A percentile compares a stretch with the other conserved stretches of the same genome.
phyloP scores from a whole-genome alignment of 495 filamentous ascomycete genomes.

The Aspergillus hancockii region DNA sequence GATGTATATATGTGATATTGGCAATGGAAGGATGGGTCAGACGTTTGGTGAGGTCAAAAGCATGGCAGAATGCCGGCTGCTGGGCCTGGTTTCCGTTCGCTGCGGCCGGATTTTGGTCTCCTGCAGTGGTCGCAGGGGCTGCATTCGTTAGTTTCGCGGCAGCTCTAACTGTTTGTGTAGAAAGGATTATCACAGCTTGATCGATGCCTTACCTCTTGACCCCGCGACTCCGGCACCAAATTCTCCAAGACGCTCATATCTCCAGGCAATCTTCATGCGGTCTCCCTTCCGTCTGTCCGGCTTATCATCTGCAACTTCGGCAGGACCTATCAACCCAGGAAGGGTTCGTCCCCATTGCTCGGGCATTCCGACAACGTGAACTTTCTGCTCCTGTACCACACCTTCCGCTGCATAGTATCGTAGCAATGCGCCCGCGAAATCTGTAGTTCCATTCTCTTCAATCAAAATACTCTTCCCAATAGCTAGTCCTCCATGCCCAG shows the following conservation, averaged over 20 bases:
- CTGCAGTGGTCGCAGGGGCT: constrained; percentile 28
- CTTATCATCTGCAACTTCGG: constrained; percentile 46
- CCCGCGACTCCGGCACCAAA: constrained; percentile 53
- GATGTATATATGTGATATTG: constrained; percentile 59
- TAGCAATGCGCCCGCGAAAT: constrained; percentile 83
- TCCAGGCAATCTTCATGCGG: constrained; percentile 98
- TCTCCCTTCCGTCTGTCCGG: constrained; percentile 52
- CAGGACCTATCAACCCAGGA: constrained; percentile 65
- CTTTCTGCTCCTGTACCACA: constrained; percentile 83
- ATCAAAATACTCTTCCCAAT: constrained; percentile 79
- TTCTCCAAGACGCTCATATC: constrained; percentile 84
- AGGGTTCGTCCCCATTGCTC: constrained; percentile 81
- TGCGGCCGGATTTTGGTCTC: constrained; percentile 27
- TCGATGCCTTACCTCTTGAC: constrained; percentile 50
- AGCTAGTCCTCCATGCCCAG: constrained; percentile 84
- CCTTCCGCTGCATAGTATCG: constrained; percentile 93
- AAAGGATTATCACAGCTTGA: constrained; percentile 17
- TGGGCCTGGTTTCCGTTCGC: constrained; percentile 21
- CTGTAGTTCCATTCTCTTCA: constrained; percentile 93
- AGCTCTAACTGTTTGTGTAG: constrained; percentile 3
- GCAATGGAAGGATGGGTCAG: constrained; percentile 60
- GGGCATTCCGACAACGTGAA: constrained; percentile 79
- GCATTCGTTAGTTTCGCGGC: constrained; percentile 18
- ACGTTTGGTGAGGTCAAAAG: constrained; percentile 87
- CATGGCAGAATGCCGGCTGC: constrained; percentile 71